These are phyloP conservation scores for Podaxis rugospora DNA, from an alignment of 768 basidiomycete species.

Conservation along the genomic window DNA sequence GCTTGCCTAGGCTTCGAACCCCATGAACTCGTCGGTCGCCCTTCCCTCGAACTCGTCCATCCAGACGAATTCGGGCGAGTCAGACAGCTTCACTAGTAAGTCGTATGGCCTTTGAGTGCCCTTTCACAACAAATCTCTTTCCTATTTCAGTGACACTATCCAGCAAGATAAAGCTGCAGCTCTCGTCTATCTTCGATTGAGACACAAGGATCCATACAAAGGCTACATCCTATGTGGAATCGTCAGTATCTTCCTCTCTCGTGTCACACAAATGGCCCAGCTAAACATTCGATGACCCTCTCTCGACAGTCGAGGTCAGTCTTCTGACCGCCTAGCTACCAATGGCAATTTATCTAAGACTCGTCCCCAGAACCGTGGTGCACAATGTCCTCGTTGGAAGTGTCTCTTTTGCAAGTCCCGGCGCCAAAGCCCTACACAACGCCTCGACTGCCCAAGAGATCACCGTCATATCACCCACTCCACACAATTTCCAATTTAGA, in stretches of 20 bases:
- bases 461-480: slow-evolving; percentile 61
- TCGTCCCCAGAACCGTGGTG: slow-evolving; percentile 48
- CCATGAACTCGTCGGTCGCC: slow-evolving; percentile 60
- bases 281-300: slow-evolving; percentile 10
- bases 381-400: slow-evolving; percentile 74
- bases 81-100: slow-evolving; percentile 68
- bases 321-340: slow-evolving; percentile 10
- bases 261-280: background rate
- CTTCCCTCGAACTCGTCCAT: slow-evolving; percentile 74
- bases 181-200: slow-evolving; percentile 72
- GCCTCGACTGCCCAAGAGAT: slow-evolving; percentile 83
- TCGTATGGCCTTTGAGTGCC: slow-evolving; percentile 7
- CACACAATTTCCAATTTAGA: slow-evolving; percentile 48
- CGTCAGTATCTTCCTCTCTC: slow-evolving; percentile 38
- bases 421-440: slow-evolving; percentile 72
- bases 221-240: slow-evolving; percentile 74
- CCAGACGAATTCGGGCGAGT: slow-evolving; percentile 71
- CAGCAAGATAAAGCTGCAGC: slow-evolving; percentile 75
- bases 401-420: slow-evolving; percentile 73
- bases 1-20: slow-evolving; percentile 63
- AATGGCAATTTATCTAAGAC: background rate
- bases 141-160: slow-evolving; percentile 60
- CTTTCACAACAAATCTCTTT: slow-evolving; percentile 1
- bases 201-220: slow-evolving; percentile 74
- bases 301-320: slow-evolving; percentile 16